Percentiles rank a stretch among this genome's conserved stretches.
These are phyloP conservation scores for Termitomyces sp. DNA, from an alignment of 768 basidiomycete species.

Conservation along the genomic window DNA sequence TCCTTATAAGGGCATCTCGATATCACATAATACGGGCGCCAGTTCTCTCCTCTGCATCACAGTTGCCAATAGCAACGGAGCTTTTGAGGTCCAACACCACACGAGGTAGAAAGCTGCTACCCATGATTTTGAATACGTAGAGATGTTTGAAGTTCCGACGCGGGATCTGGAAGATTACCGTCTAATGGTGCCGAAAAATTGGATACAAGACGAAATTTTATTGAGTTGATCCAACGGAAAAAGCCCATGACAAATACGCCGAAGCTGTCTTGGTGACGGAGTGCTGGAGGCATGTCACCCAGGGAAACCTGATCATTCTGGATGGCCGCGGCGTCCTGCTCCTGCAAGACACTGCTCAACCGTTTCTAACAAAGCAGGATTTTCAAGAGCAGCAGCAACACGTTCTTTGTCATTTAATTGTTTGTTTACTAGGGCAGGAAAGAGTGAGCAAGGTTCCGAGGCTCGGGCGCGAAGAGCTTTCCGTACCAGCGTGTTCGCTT, in stretches of 20 bases:
- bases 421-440: slow-evolving; percentile 72
- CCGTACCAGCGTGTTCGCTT: slow-evolving; percentile 82
- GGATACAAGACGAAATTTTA: neutral
- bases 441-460: neutral
- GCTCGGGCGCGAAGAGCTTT: neutral
- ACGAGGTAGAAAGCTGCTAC: neutral
- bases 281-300: neutral
- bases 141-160: neutral
- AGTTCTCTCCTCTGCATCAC: neutral
- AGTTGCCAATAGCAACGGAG: no score
- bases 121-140: neutral
- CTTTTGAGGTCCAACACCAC: neutral
- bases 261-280: slow-evolving; percentile 9
- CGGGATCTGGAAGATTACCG: neutral
- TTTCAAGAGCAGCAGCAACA: slow-evolving; percentile 95
- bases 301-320: slow-evolving; percentile 11
- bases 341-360: slow-evolving; percentile 63
- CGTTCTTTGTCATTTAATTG: slow-evolving; percentile 99
- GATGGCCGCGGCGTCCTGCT: slow-evolving; percentile 25
- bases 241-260: slow-evolving; percentile 3
- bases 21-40: neutral
- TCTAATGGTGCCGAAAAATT: no score
- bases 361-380: slow-evolving; percentile 77
- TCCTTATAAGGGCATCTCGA: neutral
- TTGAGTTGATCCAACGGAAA: neutral